phyloP scores from a whole-genome alignment of 495 filamentous ascomycete species.

The Penicillium mononematosum region DNA sequence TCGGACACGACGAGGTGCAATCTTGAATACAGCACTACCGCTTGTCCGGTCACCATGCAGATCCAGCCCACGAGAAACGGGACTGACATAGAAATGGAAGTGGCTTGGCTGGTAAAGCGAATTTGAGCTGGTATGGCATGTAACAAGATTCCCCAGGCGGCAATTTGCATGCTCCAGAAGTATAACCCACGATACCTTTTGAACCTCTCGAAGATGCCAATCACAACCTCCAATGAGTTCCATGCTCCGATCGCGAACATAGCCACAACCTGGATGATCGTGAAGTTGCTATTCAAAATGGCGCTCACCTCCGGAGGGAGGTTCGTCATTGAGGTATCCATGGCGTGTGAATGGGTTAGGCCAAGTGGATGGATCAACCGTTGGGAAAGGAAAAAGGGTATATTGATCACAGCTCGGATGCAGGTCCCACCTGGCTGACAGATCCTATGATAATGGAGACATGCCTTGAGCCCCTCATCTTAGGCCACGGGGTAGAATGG shows the following conservation, averaged over 20 bases:
- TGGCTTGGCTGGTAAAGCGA: not conserved
- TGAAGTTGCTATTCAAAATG: slow-evolving; percentile 14
- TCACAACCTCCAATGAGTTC: slow-evolving; percentile 32
- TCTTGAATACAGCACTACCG: slow-evolving; percentile 63
- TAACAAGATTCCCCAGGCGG: slow-evolving; percentile 32
- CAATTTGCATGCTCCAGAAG: slow-evolving; percentile 39
- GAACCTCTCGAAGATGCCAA: slow-evolving; percentile 38
- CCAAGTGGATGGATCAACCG: not conserved
- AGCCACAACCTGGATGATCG: slow-evolving; percentile 9
- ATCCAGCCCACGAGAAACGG: slow-evolving; percentile 53
- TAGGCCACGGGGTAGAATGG: not conserved
- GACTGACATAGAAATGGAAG: slow-evolving; percentile 3
- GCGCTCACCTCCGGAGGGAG: slow-evolving; percentile 10
- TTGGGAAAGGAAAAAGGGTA: slow-evolving; percentile 6
- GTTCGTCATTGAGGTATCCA: slow-evolving; percentile 17
- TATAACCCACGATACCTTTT: slow-evolving; percentile 36
- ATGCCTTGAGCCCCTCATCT: slow-evolving; percentile 4
- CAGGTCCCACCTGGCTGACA: slow-evolving; percentile 3
- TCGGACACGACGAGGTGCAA: slow-evolving; percentile 54
- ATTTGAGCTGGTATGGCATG: slow-evolving; percentile 22
- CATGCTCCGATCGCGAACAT: slow-evolving; percentile 31
- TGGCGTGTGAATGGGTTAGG: slow-evolving; percentile 1
- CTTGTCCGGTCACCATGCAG: slow-evolving; percentile 62
- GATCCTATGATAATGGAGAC: not conserved
- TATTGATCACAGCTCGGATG: not conserved